Base-by-base conservation (phyloP, 2,329 filamentous ascomycete species). In the Ophiostoma montium region DNA sequence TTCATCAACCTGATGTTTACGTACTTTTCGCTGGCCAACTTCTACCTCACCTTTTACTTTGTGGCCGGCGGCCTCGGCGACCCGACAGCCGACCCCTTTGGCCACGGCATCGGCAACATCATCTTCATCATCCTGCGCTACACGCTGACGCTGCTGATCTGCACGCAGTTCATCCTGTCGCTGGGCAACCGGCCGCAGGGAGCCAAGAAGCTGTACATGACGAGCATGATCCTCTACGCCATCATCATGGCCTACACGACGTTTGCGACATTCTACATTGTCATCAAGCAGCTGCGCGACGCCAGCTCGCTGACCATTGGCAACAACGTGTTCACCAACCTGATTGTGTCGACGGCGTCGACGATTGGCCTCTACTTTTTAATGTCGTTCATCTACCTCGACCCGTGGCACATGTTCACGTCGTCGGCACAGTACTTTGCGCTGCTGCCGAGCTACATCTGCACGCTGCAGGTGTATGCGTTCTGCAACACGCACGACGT, bases 321-420 rank as follows among this genome's bases (percentile, higher is more conserved):
- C 49, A 83, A 88, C 67, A 94, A 94, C 61, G 75, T 95, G 52
- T 95, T 98, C 69, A 92, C 89, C 52, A 96, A 96, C 65, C 75
- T 98, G 54, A 86, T 96, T 60, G 80, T 98, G 46, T 92, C 85
- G 7, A 82, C 84, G n/a, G 71, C 83, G 3, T 94, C 87, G 2
- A 98, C 92, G 0, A 69, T 95, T 36, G 92, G 94, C 1, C 72
- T 98, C 35, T 98, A 96, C 73, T 92, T 98, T 70, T 65, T 95
- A 67, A 95, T 94, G 82, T 92, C 84, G 21, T 87, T 98, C 68
- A 68, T 98, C 53, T 98, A 98, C 67, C 78, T 98, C 43, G 94
- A 98, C 58, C 92, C 92, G 0, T 98, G 92, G 92, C 92, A 98
- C 71, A 92, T 98, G 85, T 84, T 98, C 68, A 98, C 92, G 12